Evolutionary conservation across 78 protist genomes (phyloP).

Genomic region (slime mould (Dictyostelium discoideum)): DNA sequence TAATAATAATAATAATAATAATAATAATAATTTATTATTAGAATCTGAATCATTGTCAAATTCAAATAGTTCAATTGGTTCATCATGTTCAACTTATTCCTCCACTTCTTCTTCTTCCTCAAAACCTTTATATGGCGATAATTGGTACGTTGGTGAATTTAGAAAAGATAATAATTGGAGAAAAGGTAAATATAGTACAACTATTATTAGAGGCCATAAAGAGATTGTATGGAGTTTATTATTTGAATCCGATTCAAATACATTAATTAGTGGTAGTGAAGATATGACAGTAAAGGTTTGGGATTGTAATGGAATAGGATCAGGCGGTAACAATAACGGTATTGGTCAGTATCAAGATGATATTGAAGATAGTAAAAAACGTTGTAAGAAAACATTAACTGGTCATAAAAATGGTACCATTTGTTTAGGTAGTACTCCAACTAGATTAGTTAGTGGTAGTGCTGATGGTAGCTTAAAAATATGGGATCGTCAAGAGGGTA

Average conservation of each 20-base stretch:
- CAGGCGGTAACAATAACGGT: background rate
- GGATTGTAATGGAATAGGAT: conserved; percentile 65
- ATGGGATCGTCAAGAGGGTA: conserved; percentile 66
- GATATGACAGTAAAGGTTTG: conserved; percentile 78
- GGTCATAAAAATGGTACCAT: conserved; percentile 80
- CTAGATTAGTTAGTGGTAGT: conserved; percentile 50
- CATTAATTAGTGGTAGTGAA: conserved; percentile 58
- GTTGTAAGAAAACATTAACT: conserved; percentile 25
- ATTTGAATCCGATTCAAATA: conserved; percentile 58
- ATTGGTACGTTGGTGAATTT: conserved; percentile 78
- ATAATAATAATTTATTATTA: background rate
- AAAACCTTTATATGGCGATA: background rate
- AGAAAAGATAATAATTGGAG: conserved; percentile 75
- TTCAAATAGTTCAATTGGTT: background rate
- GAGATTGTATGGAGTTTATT: conserved; percentile 72
- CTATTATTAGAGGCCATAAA: conserved; percentile 62
- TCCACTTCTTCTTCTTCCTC: background rate
- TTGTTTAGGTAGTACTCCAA: conserved; percentile 52
- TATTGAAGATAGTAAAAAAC: conserved; percentile 52
- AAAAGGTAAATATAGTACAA: conserved; percentile 71
- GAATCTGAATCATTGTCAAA: background rate
- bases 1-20: background rate
- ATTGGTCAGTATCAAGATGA: background rate
- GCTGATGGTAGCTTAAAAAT: conserved; percentile 71
- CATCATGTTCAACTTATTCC: background rate